A percentile compares a stretch with the other conserved stretches of the same genome.
Conservation (phyloP, 345 rosid species). For the Salix arbutifolia region DNA sequence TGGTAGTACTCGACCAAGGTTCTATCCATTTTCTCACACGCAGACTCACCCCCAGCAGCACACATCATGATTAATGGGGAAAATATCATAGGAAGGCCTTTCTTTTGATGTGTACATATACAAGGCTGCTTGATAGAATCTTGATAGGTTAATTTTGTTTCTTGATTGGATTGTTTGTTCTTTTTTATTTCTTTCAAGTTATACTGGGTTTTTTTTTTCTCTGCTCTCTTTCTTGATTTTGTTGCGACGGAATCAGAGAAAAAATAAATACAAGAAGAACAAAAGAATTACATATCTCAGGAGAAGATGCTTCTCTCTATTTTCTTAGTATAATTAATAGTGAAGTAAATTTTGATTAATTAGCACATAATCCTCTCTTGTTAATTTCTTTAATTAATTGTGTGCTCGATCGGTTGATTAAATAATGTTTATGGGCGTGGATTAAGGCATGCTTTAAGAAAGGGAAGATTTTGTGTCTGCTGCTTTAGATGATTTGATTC, state of each 20-base stretch:
- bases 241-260: neutral
- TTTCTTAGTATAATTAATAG: neutral
- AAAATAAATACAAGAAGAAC: neutral
- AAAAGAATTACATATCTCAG: neutral
- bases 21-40: constrained; percentile 27
- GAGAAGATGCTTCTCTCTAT: neutral
- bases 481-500: constrained; percentile 9
- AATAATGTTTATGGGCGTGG: neutral
- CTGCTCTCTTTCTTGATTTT: neutral
- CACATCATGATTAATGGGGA: constrained; percentile 22
- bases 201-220: neutral
- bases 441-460: constrained; percentile 12
- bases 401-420: neutral
- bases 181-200: neutral
- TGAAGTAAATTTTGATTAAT: neutral
- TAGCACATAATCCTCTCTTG: neutral
- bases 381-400: neutral
- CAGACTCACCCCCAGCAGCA: constrained; percentile 33
- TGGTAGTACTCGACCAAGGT: constrained; percentile 20
- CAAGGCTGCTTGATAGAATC: neutral
- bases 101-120: neutral
- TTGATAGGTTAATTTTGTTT: neutral
- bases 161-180: neutral
- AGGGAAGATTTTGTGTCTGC: neutral
- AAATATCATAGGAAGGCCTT: neutral